A percentile compares a stretch with the other conserved stretches of the same genome.
These are phyloP conservation scores for Ceratorhiza oryzae-sativae DNA, from an alignment of 1,284 basidiomycete species.

Conservation along the genomic window DNA sequence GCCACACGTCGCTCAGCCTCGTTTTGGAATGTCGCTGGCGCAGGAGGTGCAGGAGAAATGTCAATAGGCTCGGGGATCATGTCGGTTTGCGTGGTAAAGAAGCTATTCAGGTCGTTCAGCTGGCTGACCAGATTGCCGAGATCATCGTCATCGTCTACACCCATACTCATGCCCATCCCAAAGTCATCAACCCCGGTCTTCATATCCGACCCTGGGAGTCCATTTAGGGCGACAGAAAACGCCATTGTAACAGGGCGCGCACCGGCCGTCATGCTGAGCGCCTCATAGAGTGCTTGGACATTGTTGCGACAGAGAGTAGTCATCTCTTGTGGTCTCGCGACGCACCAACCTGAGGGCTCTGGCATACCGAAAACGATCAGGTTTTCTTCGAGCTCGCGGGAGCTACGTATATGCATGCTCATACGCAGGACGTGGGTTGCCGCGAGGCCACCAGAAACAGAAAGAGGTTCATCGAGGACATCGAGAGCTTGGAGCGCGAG, in stretches of 20 bases:
- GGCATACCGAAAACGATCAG: slow-evolving; percentile 77
- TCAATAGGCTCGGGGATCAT: slow-evolving; percentile 39
- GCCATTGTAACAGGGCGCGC: slow-evolving; percentile 41
- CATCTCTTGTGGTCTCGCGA: slow-evolving; percentile 69
- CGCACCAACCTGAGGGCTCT: slow-evolving; percentile 84
- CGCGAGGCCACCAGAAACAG: slow-evolving; percentile 76
- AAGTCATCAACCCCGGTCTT: slow-evolving; percentile 18
- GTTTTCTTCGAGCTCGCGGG: slow-evolving; percentile 53
- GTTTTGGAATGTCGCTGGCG: slow-evolving; percentile 29
- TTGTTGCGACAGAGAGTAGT: slow-evolving; percentile 74
- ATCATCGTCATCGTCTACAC: slow-evolving; percentile 60
- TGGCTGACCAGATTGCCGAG: slow-evolving; percentile 87
- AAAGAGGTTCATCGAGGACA: slow-evolving; percentile 88
- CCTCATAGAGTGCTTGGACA: slow-evolving; percentile 83
- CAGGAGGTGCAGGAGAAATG: slow-evolving; percentile 40
- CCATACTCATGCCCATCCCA: slow-evolving; percentile 2
- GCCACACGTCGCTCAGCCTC: slow-evolving; percentile 42
- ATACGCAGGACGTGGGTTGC: slow-evolving; percentile 86
- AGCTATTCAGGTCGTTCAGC: slow-evolving; percentile 83
- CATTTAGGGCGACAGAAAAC: slow-evolving; percentile 48
- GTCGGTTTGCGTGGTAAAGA: slow-evolving; percentile 70
- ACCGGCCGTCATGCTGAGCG: slow-evolving; percentile 70
- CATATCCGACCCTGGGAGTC: slow-evolving; percentile 6
- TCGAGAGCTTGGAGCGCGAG: slow-evolving; percentile 86
- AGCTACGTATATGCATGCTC: slow-evolving; percentile 66